phyloP scores from a whole-genome alignment of 2,329 filamentous ascomycete species.

The Paecilomyces sp. region DNA sequence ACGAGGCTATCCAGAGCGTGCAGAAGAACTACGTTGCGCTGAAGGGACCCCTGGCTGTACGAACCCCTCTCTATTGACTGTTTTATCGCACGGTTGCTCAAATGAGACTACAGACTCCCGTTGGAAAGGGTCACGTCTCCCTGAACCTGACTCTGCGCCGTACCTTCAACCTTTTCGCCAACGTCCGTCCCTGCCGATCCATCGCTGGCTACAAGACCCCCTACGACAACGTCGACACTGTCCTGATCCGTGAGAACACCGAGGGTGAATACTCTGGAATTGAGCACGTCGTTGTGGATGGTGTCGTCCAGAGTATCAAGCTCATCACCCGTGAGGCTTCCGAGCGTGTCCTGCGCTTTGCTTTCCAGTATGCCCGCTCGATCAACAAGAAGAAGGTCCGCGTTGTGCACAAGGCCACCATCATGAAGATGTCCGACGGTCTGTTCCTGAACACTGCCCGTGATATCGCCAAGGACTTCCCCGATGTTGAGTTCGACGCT shows the following conservation, averaged over 20 bases:
- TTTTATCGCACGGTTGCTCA: conserved; percentile 15
- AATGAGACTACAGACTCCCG: conserved; percentile 59
- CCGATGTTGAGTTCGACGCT: conserved; percentile 89
- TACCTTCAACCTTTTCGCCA: conserved; percentile 99
- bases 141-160: conserved; percentile 97
- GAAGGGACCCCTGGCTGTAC: conserved; percentile 92
- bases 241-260: conserved; percentile 98
- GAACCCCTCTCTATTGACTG: conserved; percentile 23
- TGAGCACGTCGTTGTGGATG: conserved; percentile 95
- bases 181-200: conserved; percentile 94
- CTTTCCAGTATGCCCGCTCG: conserved; percentile 94
- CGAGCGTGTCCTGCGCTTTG: conserved; percentile 92
- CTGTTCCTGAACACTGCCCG: conserved; percentile 87
- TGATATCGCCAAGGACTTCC: conserved; percentile 90
- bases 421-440: conserved; percentile 99
- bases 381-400: conserved; percentile 95
- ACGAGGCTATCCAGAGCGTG: conserved; percentile 88
- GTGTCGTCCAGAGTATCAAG: conserved; percentile 99
- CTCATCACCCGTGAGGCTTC: conserved; percentile 93
- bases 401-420: conserved; percentile 98
- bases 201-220: conserved; percentile 97
- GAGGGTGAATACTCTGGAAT: conserved; percentile 99
- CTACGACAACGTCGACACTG: conserved; percentile 94
- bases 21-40: conserved; percentile 93
- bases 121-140: conserved; percentile 98